A percentile compares a stretch with the other conserved stretches of the same genome.
Evolutionary conservation across 371 early-diverging fungal genomes (phyloP).

Genomic region (Sporodiniella umbellata): DNA sequence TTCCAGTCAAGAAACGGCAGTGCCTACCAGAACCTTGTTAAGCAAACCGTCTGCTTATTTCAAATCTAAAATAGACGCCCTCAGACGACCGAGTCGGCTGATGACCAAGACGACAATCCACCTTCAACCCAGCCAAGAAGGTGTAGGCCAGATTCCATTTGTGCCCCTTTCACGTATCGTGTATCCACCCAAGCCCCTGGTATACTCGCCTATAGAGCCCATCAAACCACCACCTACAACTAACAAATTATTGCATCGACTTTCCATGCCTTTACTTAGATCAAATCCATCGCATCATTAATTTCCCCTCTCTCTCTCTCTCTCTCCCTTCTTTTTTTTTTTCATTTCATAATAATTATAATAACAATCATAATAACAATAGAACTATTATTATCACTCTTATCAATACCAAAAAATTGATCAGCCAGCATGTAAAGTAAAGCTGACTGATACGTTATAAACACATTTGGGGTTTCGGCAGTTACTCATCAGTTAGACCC

Average conservation of each 20-base stretch:
- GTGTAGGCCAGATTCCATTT: too few species aligned
- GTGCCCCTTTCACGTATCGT: slow-evolving; percentile 34
- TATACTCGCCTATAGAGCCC: slow-evolving; percentile 42
- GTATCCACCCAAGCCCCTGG: slow-evolving; percentile 43
- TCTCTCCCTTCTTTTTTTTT: too few species aligned
- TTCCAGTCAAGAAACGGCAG: too few species aligned
- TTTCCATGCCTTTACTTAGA: too few species aligned
- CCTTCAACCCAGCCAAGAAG: too few species aligned
- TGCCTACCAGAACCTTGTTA: slow-evolving; percentile 34
- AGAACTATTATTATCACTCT: neutral
- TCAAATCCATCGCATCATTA: too few species aligned
- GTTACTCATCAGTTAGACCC: neutral
- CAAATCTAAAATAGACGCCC: slow-evolving; percentile 35
- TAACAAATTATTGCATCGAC: slow-evolving; percentile 16
- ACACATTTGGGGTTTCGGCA: neutral
- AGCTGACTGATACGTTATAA: neutral
- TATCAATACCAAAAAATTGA: neutral
- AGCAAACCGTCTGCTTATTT: slow-evolving; percentile 42
- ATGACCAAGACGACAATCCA: slow-evolving; percentile 41
- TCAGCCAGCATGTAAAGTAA: neutral
- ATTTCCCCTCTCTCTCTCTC: too few species aligned
- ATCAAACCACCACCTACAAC: neutral
- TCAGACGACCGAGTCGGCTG: slow-evolving; percentile 12
- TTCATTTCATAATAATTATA: neutral
- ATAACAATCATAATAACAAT: neutral